Evolutionary conservation across 1,284 basidiomycete genomes (phyloP).

Genomic region (Irpex lacteus): DNA sequence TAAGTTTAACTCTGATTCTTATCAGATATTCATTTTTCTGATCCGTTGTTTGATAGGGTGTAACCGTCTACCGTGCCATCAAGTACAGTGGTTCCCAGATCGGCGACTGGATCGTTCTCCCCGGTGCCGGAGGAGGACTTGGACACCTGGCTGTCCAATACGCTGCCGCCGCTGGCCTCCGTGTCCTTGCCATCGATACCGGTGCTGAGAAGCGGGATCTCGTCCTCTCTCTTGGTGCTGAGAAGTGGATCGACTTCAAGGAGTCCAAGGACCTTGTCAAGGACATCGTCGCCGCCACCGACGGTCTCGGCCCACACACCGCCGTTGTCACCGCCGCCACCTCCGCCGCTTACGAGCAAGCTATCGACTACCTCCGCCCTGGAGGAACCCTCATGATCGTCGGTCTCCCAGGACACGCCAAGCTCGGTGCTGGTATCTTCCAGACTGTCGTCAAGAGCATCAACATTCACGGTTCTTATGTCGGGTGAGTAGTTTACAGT

Average conservation of each 20-base stretch:
- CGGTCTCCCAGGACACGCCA: constrained; percentile 65
- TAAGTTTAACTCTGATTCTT: constrained; percentile 28
- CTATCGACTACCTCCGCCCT: constrained; percentile 70
- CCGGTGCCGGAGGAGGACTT: constrained; percentile 76
- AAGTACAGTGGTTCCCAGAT: constrained; percentile 69
- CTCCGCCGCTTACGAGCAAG: constrained; percentile 66
- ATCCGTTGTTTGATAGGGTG: constrained; percentile 41
- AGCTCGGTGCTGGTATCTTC: constrained; percentile 72
- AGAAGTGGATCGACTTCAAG: constrained; percentile 81
- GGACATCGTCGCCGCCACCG: constrained; percentile 64
- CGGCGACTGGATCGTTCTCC: constrained; percentile 83
- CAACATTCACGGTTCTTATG: constrained; percentile 72
- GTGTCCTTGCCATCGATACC: constrained; percentile 80
- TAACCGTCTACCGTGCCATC: constrained; percentile 84
- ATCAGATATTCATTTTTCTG: not conserved
- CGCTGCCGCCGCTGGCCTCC: constrained; percentile 71
- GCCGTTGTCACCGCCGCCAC: constrained; percentile 67
- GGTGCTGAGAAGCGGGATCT: constrained; percentile 77
- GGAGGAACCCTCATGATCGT: constrained; percentile 74
- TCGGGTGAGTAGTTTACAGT: constrained; percentile 38
- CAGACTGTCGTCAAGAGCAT: constrained; percentile 73
- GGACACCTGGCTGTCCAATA: constrained; percentile 79
- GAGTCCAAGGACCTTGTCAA: constrained; percentile 57
- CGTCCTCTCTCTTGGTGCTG: constrained; percentile 68
- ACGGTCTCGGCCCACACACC: constrained; percentile 73